Base-by-base conservation (phyloP, 371 early-diverging fungal genomes). In the Conidiobolus incongruus region DNA sequence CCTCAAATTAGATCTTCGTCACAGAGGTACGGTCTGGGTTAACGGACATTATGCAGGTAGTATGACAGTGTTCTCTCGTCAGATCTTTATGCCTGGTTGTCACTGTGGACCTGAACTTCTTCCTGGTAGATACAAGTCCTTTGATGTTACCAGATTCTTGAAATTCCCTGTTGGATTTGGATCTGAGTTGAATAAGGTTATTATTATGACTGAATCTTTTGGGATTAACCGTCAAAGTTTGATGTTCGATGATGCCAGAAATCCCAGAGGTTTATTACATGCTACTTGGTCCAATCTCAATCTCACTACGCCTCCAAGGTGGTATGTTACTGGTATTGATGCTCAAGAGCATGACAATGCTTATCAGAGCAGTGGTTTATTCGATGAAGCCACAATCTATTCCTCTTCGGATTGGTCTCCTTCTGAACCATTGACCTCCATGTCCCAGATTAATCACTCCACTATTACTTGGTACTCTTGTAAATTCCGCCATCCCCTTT, bases 321-420 rank as follows among this genome's bases (percentile, higher is more conserved):
- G 85, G 81, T 55, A 70, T 38, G 70, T 81, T n/a, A 56, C 75
- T n/a, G 85, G 88, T 17, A 73, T 83, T 1, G 81, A 82, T 57
- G 73, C 75, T 7, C 58, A 69, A 24, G 37, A 53, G 10, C 50
- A 74, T 17, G 43, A 55, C 16, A 62, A 67, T 44, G 60, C 72
- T 1, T 75, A 60, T 59, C 65, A 53, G 21, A 61, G 70, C 1
- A 68, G 73, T 13, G 88, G 88, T 0, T 68, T 84, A 49, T 81
- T 83, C 0, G 82, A 80, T 47, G 82, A 83, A 44, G 38, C 45
- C 4, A 31, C 38, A 1, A 30, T 47, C 1, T 23, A 45, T 20
- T 52, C 39, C 5, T 43, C 50, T 49, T 28, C 8, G 12, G 40
- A 16, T 12, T 41, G 49, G 35, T 7, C n/a, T 4, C 29, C 32